A percentile compares a stretch with the other conserved stretches of the same genome.
Evolutionary conservation across 139 green algal species (phyloP).

Genomic region (Desmodesmus armatus): DNA sequence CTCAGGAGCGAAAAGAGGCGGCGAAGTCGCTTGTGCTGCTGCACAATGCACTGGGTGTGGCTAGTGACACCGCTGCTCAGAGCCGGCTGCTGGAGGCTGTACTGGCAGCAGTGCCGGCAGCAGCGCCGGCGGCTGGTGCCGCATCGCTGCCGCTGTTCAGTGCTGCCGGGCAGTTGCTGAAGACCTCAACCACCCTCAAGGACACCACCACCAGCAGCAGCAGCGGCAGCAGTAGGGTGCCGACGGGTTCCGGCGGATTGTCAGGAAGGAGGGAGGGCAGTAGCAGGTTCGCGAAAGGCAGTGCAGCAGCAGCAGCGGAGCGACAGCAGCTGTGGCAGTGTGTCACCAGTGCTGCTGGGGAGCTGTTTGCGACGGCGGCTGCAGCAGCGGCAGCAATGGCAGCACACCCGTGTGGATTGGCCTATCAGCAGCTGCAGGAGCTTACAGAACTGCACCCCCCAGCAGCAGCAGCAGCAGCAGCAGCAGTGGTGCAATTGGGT

Average conservation of each 20-base stretch:
- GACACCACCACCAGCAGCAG: not conserved
- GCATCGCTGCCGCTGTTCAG: conserved; percentile 30
- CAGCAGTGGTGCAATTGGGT: not conserved
- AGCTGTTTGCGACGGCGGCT: not conserved
- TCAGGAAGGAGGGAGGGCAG: not conserved
- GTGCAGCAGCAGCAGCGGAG: not conserved
- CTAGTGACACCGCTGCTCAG: not conserved
- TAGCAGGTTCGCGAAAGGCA: not conserved
- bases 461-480: conserved; percentile 41
- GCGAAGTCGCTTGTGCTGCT: conserved; percentile 35
- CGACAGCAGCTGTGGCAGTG: not conserved
- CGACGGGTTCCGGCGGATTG: too few species aligned
- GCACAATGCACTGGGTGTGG: not conserved
- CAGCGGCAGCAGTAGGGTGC: not conserved
- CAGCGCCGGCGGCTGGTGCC: not conserved
- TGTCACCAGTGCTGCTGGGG: too few species aligned
- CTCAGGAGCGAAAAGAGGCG: conserved; percentile 21
- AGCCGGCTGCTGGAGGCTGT: conserved; percentile 27
- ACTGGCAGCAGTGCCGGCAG: not conserved
- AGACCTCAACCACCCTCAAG: not conserved
- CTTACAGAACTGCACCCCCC: not conserved
- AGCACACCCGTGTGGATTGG: conserved; percentile 1
- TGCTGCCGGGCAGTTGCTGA: conserved; percentile 23
- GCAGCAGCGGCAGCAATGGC: not conserved
- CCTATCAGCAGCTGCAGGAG: conserved; percentile 37